phyloP scores from a whole-genome alignment of 1,139 yeast genomes.

The Pichia sp. region DNA sequence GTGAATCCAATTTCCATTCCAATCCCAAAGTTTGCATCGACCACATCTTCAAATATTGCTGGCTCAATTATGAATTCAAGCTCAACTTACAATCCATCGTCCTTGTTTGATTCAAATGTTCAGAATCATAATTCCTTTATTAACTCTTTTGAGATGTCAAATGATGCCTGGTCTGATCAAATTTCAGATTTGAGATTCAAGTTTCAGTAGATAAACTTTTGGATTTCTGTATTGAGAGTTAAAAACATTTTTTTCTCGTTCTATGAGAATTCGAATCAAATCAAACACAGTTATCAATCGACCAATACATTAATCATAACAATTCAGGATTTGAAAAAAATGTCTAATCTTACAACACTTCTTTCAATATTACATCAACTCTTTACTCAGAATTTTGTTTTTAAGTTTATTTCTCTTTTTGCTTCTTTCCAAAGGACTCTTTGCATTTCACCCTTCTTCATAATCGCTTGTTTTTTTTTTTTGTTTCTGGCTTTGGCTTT shows the following conservation, averaged over 20 bases:
- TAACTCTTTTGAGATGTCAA: slow-evolving; percentile 15
- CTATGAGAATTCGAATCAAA: not conserved
- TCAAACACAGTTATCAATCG: not conserved
- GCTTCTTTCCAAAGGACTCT: not conserved
- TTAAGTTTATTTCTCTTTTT: not conserved
- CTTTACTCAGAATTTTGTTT: not conserved
- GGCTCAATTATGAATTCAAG: slow-evolving; percentile 7
- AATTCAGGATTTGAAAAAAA: not conserved
- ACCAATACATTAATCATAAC: not conserved
- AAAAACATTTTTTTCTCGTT: not conserved
- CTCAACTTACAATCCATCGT: slow-evolving; percentile 13
- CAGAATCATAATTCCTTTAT: slow-evolving; percentile 14
- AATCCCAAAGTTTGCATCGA: not conserved
- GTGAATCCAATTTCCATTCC: slow-evolving; percentile 21
- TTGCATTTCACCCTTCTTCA: not conserved
- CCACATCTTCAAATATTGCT: slow-evolving; percentile 8
- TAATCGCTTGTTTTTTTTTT: slow-evolving; percentile 1
- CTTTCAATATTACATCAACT: not conserved
- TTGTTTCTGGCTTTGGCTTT: too few species aligned
- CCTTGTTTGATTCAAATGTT: slow-evolving; percentile 16
- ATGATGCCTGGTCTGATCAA: slow-evolving; percentile 12
- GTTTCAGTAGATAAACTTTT: not conserved
- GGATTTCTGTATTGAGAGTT: not conserved
- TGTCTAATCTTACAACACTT: not conserved
- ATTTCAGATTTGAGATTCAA: slow-evolving; percentile 13